Evolutionary conservation across 2,329 filamentous ascomycete genomes (phyloP).

Genomic region (Thyridium curvatum): DNA sequence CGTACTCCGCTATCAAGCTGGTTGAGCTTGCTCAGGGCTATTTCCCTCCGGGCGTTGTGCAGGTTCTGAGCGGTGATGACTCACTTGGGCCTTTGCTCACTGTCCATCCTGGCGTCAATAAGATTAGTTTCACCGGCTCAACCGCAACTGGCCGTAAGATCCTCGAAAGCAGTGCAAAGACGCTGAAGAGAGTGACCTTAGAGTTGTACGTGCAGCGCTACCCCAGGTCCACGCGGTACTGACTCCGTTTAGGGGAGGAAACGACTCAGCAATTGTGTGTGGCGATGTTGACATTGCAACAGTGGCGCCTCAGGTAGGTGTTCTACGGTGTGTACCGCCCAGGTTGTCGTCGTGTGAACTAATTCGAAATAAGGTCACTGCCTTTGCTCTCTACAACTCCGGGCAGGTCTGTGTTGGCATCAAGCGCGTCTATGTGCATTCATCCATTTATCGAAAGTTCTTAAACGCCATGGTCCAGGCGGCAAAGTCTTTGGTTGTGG

Average conservation of each 20-base stretch:
- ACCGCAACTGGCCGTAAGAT: constrained; percentile 55
- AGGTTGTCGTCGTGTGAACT: neutral
- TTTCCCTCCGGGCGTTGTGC: constrained; percentile 58
- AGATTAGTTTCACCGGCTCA: constrained; percentile 60
- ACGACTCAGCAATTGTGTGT: constrained; percentile 32
- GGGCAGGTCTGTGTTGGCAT: constrained; percentile 43
- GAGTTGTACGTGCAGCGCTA: too few relatives aligned
- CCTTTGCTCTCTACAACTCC: neutral
- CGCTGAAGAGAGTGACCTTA: constrained; percentile 54
- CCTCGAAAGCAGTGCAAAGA: constrained; percentile 47
- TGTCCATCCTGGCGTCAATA: constrained; percentile 51
- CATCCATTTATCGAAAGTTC: constrained; percentile 41
- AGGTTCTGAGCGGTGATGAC: constrained; percentile 54
- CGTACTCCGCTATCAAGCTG: constrained; percentile 53
- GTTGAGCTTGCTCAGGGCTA: constrained; percentile 49
- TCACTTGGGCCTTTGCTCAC: constrained; percentile 53
- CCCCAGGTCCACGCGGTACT: too few relatives aligned
- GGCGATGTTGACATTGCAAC: constrained; percentile 34
- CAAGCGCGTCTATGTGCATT: constrained; percentile 46
- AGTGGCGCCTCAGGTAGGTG: constrained; percentile 20
- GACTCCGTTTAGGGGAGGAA: constrained; percentile 14
- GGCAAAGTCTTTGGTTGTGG: too few relatives aligned
- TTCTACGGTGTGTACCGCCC: too few relatives aligned
- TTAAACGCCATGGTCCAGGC: constrained; percentile 36
- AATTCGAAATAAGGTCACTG: neutral